Conservation (phyloP, 768 basidiomycete species). For the Tricholoma matsutake region DNA sequence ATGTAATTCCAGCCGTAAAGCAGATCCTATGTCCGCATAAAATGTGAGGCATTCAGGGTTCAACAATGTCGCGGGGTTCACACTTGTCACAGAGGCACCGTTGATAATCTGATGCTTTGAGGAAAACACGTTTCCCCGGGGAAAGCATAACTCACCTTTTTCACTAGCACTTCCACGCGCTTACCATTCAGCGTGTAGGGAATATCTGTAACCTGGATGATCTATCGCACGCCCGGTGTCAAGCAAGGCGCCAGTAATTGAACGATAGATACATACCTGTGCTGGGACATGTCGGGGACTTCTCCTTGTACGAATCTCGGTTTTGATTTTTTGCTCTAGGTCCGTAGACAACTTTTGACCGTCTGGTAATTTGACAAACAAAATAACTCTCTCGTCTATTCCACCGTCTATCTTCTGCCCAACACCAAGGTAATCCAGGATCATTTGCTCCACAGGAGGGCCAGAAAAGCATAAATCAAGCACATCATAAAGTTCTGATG, state of each 20-base stretch:
- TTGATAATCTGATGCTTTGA: slow-evolving; percentile 61
- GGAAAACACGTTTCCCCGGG: background rate
- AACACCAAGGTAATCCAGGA: slow-evolving; percentile 66
- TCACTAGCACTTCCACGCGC: slow-evolving; percentile 74
- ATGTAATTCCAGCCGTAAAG: slow-evolving; percentile 44
- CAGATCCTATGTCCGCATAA: slow-evolving; percentile 53
- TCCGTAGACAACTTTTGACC: slow-evolving; percentile 47
- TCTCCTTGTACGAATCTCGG: slow-evolving; percentile 57
- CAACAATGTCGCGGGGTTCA: slow-evolving; percentile 69
- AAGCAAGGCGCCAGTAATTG: slow-evolving; percentile 6
- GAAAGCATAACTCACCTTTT: slow-evolving; percentile 48
- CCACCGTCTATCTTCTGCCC: slow-evolving; percentile 66
- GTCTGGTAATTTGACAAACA: slow-evolving; percentile 66
- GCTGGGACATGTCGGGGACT: slow-evolving; percentile 77
- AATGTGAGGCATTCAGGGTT: slow-evolving; percentile 71
- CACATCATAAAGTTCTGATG: slow-evolving; percentile 79
- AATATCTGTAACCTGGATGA: slow-evolving; percentile 66
- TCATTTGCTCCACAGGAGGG: slow-evolving; percentile 33
- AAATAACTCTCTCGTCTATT: slow-evolving; percentile 69
- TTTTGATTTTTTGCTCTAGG: slow-evolving; percentile 54
- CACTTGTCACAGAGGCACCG: slow-evolving; percentile 61
- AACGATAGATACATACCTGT: slow-evolving; percentile 41
- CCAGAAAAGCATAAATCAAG: slow-evolving; percentile 59
- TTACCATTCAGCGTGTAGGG: slow-evolving; percentile 83
- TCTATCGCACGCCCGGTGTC: slow-evolving; percentile 34